Base-by-base conservation (phyloP, 2,329 filamentous ascomycete species). In the Macrophomina tecta region DNA sequence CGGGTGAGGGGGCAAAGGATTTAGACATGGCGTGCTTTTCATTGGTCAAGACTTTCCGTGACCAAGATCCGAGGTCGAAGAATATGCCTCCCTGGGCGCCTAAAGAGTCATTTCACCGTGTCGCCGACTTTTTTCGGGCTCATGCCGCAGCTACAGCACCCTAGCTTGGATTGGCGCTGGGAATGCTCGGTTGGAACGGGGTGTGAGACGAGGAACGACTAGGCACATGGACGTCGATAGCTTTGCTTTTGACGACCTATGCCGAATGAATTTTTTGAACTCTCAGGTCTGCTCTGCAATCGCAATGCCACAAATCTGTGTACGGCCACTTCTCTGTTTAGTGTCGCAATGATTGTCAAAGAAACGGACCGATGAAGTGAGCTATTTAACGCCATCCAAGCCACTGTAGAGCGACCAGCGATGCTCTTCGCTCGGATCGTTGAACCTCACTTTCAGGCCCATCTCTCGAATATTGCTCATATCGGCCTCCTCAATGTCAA, bases 401-500 rank as follows among this genome's bases (percentile, higher is more conserved):
- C 87, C 87, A 1, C 73, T 70, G 70, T 86, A 90, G 70, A 89
- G 88, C 6, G 86, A 78, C 76, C 84, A 87, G 2, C 85, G 83
- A 77, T 89, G 89, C 16, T 76, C 78, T 8, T 73, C 77, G 51
- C 81, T 85, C 4, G 86, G 82, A 73, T 90, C 87, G 65, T 89
- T 90, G 73, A 90, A 89, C 48, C 88, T 79, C 70, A 88, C 51
- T 76, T 88, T 89, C 77, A 84, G 86, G 72, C 90, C 86, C 28
- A 89, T 79, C 0, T 68, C 72, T 45, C 82, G 78, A 61, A 76
- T 72, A 28, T 68, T 69, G 68, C 74, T 73, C 71, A 90, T 77
- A 71, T 91, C 89, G 53, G 84, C 84, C 0, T 74, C 70, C 1
- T 83, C 82, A 34, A 91, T 80, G 72, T 85, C 83, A 74, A 91